Conservation (phyloP, 2,329 filamentous ascomycete species). For the Keithomyces neogunnii region DNA sequence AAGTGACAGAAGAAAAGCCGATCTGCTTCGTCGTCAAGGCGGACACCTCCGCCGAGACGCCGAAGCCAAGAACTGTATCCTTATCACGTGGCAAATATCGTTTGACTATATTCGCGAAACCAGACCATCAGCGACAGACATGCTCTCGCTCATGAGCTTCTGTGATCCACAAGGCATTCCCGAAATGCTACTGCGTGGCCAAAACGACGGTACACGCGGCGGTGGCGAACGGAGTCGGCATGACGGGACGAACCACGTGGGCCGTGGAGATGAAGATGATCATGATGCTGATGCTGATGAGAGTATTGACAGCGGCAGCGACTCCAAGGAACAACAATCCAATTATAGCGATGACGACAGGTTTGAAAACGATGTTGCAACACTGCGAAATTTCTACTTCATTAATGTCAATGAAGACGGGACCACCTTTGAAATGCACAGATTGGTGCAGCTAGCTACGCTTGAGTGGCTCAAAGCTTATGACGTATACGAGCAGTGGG, state of each 20-base stretch:
- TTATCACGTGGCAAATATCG: conserved; percentile 23
- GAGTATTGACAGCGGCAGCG: conserved; percentile 6
- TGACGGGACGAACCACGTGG: neutral
- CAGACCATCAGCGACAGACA: conserved; percentile 6
- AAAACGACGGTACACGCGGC: neutral
- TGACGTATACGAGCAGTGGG: conserved; percentile 6
- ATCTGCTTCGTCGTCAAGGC: conserved; percentile 1
- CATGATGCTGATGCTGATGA: conserved; percentile 5
- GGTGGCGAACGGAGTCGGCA: neutral
- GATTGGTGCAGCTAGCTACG: conserved; percentile 24
- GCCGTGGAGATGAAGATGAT: neutral
- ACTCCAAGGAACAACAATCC: conserved; percentile 3
- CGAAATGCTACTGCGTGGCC: conserved; percentile 9
- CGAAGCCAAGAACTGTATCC: conserved; percentile 16
- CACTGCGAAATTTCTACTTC: conserved; percentile 22
- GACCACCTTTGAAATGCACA: conserved; percentile 25
- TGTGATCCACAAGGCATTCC: neutral
- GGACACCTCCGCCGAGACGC: conserved; percentile 11
- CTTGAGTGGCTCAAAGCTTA: conserved; percentile 13
- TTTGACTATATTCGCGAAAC: conserved; percentile 19
- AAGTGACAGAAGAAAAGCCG: conserved; percentile 4
- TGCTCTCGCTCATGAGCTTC: neutral
- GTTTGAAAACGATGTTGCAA: conserved; percentile 19
- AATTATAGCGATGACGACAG: conserved; percentile 8
- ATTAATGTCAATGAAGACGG: conserved; percentile 12